Conservation (phyloP, 2,329 filamentous ascomycete genomes). For the Pseudogymnoascus pannorum region DNA sequence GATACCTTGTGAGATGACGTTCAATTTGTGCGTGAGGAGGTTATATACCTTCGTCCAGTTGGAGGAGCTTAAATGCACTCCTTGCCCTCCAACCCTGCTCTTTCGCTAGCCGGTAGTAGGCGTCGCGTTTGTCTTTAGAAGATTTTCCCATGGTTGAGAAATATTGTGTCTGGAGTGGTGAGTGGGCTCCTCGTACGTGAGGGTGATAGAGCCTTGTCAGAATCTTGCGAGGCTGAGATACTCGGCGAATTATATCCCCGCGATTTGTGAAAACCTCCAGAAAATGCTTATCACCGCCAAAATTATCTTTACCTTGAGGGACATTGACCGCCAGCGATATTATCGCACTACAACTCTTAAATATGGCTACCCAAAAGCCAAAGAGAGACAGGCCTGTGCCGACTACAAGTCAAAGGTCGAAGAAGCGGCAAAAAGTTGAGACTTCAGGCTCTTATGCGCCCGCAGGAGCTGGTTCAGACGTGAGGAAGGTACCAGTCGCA, state of each 20-base stretch:
- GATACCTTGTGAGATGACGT: background rate
- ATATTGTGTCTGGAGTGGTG: background rate
- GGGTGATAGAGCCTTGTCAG: conserved; percentile 7
- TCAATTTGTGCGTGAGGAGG: background rate
- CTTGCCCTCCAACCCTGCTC: conserved; percentile 97
- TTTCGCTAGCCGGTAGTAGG: conserved; percentile 95
- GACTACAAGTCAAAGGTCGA: conserved; percentile 21
- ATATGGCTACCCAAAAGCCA: conserved; percentile 25
- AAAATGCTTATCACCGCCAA: conserved; percentile 9
- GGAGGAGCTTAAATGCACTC: conserved; percentile 93
- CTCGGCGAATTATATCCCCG: conserved; percentile 8
- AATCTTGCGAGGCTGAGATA: conserved; percentile 7
- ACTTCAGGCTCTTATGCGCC: background rate
- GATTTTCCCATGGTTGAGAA: conserved; percentile 73
- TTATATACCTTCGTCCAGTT: conserved; percentile 68
- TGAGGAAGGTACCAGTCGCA: conserved; percentile 35
- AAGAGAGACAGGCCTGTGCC: conserved; percentile 23
- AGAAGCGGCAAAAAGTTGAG: conserved; percentile 29
- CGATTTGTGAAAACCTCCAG: conserved; percentile 6
- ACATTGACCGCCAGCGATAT: conserved; percentile 5
- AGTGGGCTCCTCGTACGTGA: conserved; percentile 1
- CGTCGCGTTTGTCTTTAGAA: conserved; percentile 96
- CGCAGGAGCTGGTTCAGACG: conserved; percentile 14
- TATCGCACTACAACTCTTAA: conserved; percentile 4
- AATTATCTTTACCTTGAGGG: conserved; percentile 9